Conservation (phyloP, 176 grass and related monocot species). For the Eragrostis nindensis region DNA sequence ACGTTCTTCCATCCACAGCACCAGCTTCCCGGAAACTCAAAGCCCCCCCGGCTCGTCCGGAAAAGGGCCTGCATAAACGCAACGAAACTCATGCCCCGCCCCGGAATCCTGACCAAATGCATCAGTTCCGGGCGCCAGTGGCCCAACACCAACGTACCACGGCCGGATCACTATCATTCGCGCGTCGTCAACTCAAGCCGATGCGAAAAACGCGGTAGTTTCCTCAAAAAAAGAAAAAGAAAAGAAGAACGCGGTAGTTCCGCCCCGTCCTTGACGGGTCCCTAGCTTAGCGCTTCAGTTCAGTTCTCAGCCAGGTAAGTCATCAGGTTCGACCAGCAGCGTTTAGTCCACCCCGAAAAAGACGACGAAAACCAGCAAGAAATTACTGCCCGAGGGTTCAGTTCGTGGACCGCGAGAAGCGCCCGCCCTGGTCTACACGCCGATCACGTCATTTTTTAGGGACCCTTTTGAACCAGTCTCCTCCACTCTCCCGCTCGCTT, state of each 20-base stretch:
- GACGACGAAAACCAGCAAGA: neutral
- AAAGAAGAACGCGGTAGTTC: neutral
- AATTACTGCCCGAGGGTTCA: no score
- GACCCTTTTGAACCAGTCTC: slow-evolving; percentile 16
- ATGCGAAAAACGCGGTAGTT: slow-evolving; percentile 2
- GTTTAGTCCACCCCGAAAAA: neutral
- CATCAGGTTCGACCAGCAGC: slow-evolving; percentile 1
- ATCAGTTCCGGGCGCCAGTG: neutral
- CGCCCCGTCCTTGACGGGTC: slow-evolving; percentile 20
- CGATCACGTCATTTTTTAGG: neutral
- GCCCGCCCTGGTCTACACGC: slow-evolving; percentile 1
- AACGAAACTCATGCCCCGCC: neutral
- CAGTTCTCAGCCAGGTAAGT: neutral
- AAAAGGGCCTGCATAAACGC: neutral
- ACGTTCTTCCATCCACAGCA: neutral
- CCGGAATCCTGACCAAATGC: neutral
- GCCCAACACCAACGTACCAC: no score
- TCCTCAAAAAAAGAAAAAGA: no score
- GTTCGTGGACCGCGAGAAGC: neutral
- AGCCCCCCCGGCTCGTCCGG: neutral
- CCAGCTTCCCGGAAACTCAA: slow-evolving; percentile 9
- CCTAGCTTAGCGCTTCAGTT: neutral
- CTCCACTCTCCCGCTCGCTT: neutral
- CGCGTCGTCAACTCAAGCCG: neutral
- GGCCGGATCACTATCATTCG: neutral